phyloP scores from a whole-genome alignment of 2,329 filamentous ascomycete genomes.

The Monosporascus ibericus region DNA sequence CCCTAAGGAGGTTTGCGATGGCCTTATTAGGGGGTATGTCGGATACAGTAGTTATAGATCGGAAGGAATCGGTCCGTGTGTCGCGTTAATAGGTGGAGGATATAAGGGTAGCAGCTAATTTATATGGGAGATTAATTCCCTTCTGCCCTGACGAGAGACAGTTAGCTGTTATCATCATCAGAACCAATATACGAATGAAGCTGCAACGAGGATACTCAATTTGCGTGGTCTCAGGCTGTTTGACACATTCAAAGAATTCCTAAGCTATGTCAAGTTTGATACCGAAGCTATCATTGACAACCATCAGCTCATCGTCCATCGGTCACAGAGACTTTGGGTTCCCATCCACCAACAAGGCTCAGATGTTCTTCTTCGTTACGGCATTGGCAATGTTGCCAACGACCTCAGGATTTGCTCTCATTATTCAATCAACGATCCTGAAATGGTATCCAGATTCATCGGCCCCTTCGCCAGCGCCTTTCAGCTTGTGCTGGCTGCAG shows the following conservation, averaged over 20 bases:
- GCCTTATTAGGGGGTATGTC: no score
- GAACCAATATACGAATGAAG: no score
- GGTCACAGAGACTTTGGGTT: conserved; percentile 8
- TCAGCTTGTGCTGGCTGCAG: neutral
- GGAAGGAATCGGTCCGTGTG: no score
- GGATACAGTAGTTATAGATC: no score
- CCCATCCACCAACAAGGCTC: conserved; percentile 5
- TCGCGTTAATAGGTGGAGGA: no score
- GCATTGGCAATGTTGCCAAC: conserved; percentile 4
- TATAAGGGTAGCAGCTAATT: no score
- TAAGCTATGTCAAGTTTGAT: conserved; percentile 9
- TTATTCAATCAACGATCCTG: neutral
- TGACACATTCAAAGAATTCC: conserved; percentile 8
- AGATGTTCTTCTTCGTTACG: conserved; percentile 9
- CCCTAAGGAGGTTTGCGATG: no score
- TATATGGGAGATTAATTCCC: no score
- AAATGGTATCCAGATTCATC: conserved; percentile 8
- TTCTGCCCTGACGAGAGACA: no score
- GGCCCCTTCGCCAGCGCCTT: conserved; percentile 2
- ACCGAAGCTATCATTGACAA: conserved; percentile 3
- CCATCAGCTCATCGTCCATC: conserved; percentile 2
- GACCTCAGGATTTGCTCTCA: conserved; percentile 10
- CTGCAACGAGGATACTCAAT: no score
- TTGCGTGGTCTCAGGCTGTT: no score
- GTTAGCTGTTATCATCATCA: no score